Evolutionary conservation across 2,329 filamentous ascomycete genomes (phyloP), one percentile per base, ranked within the genome.

Genomic region (Harringtonia lauricola): DNA sequence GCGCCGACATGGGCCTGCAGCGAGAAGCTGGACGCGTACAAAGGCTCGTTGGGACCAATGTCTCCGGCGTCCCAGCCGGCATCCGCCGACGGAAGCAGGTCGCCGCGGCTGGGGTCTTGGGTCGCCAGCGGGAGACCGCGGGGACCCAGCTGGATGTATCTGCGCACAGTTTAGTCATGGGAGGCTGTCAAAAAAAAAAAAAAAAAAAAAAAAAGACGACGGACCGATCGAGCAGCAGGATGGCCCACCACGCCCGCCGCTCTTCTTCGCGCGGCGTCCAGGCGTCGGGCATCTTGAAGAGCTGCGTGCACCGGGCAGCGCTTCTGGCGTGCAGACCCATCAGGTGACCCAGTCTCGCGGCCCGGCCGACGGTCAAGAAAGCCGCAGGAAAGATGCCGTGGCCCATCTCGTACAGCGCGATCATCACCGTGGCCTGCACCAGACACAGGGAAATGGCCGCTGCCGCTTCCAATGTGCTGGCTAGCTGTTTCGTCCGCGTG

Each of bases 301-400:
- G 48, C 43, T 58, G 54, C 4, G 49, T 51, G 10, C 54, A 50
- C 26, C 52, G 48, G 4, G 52, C 46, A 15, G 26, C 8, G 28
- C 41, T 47, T 8, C 54, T 51, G 15, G 19, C 24, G 17, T 40
- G 38, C 22, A 56, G 47, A 2, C 54, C 52, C 44, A 57, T 50
- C 37, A 56, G 47, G 17, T 50, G 42, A 22, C 51, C 53, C 8
- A 57, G 36, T n/a, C 54, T 49, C 5, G 49, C 50, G 9, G 53
- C 52, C 31, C 51, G 44, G 7, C 59, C 55, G 10, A 56, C 45
- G 2, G 52, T 55, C 22, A 61, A 41, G 37, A 57, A 63, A 0
- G 55, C 60, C 2, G 57, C 53, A 1, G 61, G 60, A 21, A 58
- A 59, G 30, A 63, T 55, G 10, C 52, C 59, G 34, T 63, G 59